Base-by-base conservation (phyloP, 1,284 basidiomycete species). In the Ustilago curta region DNA sequence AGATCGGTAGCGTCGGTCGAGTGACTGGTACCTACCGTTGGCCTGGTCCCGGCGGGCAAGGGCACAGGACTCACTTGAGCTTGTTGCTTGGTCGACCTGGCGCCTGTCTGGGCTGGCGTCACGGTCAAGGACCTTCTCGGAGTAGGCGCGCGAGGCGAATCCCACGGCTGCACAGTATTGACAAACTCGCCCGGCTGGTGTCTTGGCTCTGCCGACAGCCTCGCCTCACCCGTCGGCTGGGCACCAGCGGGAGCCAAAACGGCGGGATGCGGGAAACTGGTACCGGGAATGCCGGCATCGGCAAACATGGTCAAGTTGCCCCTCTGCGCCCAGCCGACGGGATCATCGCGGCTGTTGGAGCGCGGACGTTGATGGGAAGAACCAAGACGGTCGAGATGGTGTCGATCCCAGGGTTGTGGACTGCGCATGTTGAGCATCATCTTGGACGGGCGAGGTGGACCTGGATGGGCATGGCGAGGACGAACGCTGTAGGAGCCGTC, bases 161-260 rank as follows among this genome's bases (percentile, higher is more conserved):
- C 70, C 70, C 70, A 72, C 11, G 70, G 70, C 56, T 72, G 64
- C 6, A 72, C 40, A 1, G 53, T 62, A 23, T 72, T 72, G 19
- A 59, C 70, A 27, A 59, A 62, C 4, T 62, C 63, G 2, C 45
- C 50, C 11, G 14, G 32, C n/a, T 43, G 27, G 0, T 37, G 49
- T 16, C 49, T 21, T 1, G 12, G 32, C n/a, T 63, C 61, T 4
- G 53, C 54, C 18, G 61, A 63, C 29, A 31, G 8, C 21, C 53
- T 31, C 8, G 48, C 25, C 9, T 50, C 57, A 9, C 29, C 31
- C 1, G 45, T 12, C 25, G n/a, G 43, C 16, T 54, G 55, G 1
- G 14, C 27, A 2, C 21, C 49, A 9, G 31, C 43, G 2, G 55
- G 25, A 5, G 51, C 59, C 31, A 63, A 44, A 18, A 63, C 56